Percentiles rank a stretch among this genome's conserved stretches.
Conservation (phyloP, 129 eudicot species). For the Artemisia tridentata region DNA sequence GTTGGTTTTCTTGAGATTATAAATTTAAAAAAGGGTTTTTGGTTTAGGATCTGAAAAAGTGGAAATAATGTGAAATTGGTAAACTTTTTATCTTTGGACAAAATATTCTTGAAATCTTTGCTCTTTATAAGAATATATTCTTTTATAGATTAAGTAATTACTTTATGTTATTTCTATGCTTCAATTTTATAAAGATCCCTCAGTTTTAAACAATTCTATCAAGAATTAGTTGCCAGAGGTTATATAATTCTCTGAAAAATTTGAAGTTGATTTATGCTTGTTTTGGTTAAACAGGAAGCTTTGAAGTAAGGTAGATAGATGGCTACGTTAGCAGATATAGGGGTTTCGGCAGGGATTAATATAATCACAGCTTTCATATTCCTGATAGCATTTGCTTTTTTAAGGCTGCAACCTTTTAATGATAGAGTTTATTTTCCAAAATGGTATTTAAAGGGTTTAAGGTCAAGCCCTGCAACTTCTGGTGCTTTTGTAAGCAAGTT, state of each 20-base stretch:
- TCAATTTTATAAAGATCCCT: no score
- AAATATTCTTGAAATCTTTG: no score
- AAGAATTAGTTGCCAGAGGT: conserved; percentile 10
- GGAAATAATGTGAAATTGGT: background rate
- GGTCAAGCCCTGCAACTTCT: conserved; percentile 65
- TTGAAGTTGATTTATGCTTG: background rate
- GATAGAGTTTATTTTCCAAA: conserved; percentile 86
- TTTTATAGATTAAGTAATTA: background rate
- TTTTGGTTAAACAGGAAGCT: conserved; percentile 24
- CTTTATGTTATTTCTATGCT: background rate
- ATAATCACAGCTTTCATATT: conserved; percentile 61
- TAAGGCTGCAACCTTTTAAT: conserved; percentile 79
- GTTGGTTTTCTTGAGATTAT: background rate
- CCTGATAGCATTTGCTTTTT: conserved; percentile 69
- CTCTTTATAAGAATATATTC: background rate
- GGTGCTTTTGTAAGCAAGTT: conserved; percentile 65
- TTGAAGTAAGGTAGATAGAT: conserved; percentile 31
- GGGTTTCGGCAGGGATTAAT: conserved; percentile 77
- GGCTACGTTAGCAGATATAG: conserved; percentile 83
- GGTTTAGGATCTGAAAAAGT: conserved; percentile 8
- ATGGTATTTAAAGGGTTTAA: conserved; percentile 82
- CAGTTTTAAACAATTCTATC: background rate
- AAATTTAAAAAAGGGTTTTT: background rate
- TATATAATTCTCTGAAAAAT: background rate
- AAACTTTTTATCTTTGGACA: no score